Percentiles rank a stretch among this genome's conserved stretches.
Evolutionary conservation across 2,329 filamentous ascomycete species (phyloP).

Genomic region (Aulographum hederae): DNA sequence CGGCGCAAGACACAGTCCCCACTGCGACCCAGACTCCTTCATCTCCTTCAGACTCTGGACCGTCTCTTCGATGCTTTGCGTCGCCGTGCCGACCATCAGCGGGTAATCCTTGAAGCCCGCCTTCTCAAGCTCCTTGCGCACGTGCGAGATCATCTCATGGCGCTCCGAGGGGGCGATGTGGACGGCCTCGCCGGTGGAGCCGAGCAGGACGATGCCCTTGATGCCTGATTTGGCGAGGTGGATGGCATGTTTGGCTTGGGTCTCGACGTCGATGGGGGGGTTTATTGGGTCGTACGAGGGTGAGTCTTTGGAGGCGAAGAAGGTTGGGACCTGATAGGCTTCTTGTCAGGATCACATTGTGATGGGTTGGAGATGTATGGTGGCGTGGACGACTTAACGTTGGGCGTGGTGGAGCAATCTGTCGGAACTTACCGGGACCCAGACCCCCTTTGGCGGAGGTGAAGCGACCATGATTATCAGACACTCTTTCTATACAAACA

Average conservation of each 20-base stretch:
- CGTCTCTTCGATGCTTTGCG: slow-evolving; percentile 43
- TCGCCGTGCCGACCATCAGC: slow-evolving; percentile 43
- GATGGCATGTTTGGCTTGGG: slow-evolving; percentile 39
- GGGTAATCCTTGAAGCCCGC: slow-evolving; percentile 40
- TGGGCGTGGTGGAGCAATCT: not conserved
- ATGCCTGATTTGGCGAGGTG: slow-evolving; percentile 43
- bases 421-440: slow-evolving; percentile 3
- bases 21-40: slow-evolving; percentile 38
- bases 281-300: slow-evolving; percentile 26
- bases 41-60: slow-evolving; percentile 37
- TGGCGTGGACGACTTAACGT: too few relatives aligned
- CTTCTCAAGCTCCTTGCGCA: slow-evolving; percentile 35
- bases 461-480: slow-evolving; percentile 1
- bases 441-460: slow-evolving; percentile 3
- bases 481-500: too few relatives aligned
- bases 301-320: slow-evolving; percentile 34
- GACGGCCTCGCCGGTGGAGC: slow-evolving; percentile 46
- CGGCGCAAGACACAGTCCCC: slow-evolving; percentile 43
- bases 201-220: slow-evolving; percentile 41
- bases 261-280: slow-evolving; percentile 36
- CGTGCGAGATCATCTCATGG: slow-evolving; percentile 32
- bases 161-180: slow-evolving; percentile 42
- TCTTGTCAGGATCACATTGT: not conserved
- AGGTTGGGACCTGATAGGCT: slow-evolving; percentile 40
- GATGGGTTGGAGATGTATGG: not conserved